Percentiles rank a stretch among this genome's conserved stretches.
Conservation (phyloP, 805 yeast genomes). For the Henningerozyma blattae region DNA sequence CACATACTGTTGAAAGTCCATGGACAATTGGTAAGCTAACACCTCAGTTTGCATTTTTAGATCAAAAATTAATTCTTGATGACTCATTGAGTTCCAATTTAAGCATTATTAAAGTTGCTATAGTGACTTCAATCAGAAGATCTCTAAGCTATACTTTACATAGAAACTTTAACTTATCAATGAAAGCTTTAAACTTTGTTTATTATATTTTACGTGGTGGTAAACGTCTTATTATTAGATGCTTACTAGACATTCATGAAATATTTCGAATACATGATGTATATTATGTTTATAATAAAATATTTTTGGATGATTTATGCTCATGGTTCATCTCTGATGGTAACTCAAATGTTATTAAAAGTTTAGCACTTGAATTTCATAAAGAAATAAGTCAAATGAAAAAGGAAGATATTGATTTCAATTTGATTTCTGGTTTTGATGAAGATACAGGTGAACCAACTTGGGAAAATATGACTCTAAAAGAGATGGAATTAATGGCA, state of each 20-base stretch:
- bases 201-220: conserved; percentile 57
- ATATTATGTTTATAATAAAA: conserved; percentile 71
- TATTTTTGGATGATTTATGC: conserved; percentile 66
- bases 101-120: conserved; percentile 35
- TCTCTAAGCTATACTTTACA: conserved; percentile 73
- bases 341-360: conserved; percentile 44
- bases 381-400: conserved; percentile 25
- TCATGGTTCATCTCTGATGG: conserved; percentile 58
- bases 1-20: conserved; percentile 70
- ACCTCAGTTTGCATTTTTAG: conserved; percentile 70
- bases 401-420: conserved; percentile 37
- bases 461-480: conserved; percentile 33
- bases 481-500: conserved; percentile 48
- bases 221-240: conserved; percentile 47
- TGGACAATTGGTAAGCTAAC: conserved; percentile 86
- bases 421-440: conserved; percentile 27
- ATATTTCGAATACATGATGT: conserved; percentile 73
- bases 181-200: conserved; percentile 66
- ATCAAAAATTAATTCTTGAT: conserved; percentile 36
- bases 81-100: conserved; percentile 8
- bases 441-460: conserved; percentile 28
- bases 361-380: conserved; percentile 52
- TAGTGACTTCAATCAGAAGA: conserved; percentile 56
- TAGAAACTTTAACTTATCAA: conserved; percentile 50
- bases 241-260: conserved; percentile 51